These are phyloP conservation scores for Pleurotus eryngii DNA, from an alignment of 768 basidiomycete species.

Conservation along the genomic window DNA sequence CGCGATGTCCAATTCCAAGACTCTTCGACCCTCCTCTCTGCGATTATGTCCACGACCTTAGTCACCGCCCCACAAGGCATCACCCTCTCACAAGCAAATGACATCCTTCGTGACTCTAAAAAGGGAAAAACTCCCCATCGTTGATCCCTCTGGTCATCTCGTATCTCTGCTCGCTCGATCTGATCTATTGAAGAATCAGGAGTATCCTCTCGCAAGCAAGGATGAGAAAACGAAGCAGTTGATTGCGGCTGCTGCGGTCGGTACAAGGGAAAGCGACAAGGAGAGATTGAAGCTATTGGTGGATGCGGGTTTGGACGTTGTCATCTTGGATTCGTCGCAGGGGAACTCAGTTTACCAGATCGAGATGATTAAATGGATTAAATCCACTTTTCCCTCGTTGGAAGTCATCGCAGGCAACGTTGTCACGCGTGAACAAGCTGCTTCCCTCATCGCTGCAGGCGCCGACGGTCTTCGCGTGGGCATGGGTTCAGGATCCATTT, in stretches of 20 bases:
- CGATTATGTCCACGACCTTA: constrained; percentile 88
- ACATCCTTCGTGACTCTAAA: constrained; percentile 91
- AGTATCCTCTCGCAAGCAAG: constrained; percentile 93
- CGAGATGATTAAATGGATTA: constrained; percentile 95
- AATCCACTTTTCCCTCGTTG: constrained; percentile 75
- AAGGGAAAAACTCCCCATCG: constrained; percentile 97
- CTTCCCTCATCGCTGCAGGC: constrained; percentile 87
- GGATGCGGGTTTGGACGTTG: constrained; percentile 93
- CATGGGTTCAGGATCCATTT: constrained; percentile 98
- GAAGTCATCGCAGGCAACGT: constrained; percentile 98
- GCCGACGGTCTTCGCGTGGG: constrained; percentile 95
- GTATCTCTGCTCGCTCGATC: constrained; percentile 90
- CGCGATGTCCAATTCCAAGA: constrained; percentile 94
- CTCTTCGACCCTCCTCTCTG: constrained; percentile 56
- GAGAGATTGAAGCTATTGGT: constrained; percentile 83
- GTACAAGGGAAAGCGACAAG: constrained; percentile 85
- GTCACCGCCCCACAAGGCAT: constrained; percentile 88
- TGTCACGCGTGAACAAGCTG: constrained; percentile 96
- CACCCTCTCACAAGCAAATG: constrained; percentile 88
- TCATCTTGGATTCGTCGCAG: constrained; percentile 93
- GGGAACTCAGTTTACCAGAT: constrained; percentile 93
- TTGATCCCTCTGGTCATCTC: constrained; percentile 64
- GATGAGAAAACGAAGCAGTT: constrained; percentile 90
- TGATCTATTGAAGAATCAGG: constrained; percentile 96
- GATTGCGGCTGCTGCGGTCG: constrained; percentile 93